Evolutionary conservation across 768 basidiomycete species (phyloP).

Genomic region (Podaxis sp.): DNA sequence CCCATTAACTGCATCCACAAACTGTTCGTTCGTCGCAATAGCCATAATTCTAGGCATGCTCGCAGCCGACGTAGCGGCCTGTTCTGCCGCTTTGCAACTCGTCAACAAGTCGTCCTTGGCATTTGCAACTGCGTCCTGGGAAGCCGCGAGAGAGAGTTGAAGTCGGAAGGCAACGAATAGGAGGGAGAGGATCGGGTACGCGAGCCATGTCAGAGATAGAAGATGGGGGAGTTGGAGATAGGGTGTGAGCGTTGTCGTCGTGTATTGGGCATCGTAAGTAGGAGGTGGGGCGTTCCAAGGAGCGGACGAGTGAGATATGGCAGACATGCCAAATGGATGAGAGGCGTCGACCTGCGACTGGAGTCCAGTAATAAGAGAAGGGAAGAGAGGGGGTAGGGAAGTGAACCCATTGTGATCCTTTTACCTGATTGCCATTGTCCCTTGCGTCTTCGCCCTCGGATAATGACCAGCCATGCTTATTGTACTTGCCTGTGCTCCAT

Average conservation of each 20-base stretch:
- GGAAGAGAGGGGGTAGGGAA: constrained; percentile 14
- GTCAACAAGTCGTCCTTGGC: constrained; percentile 78
- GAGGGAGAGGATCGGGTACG: constrained; percentile 87
- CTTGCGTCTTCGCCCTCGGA: not conserved
- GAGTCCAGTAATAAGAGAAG: constrained; percentile 24
- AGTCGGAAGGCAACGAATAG: constrained; percentile 86
- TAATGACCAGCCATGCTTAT: not conserved
- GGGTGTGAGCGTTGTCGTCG: constrained; percentile 55
- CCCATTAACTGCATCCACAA: constrained; percentile 75
- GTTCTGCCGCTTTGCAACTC: constrained; percentile 83
- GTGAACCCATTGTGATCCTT: constrained; percentile 11
- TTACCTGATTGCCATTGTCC: constrained; percentile 12
- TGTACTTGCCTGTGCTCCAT: not conserved
- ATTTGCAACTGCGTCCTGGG: constrained; percentile 62
- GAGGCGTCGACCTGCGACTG: constrained; percentile 49
- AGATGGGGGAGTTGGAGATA: constrained; percentile 83
- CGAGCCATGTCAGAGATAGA: constrained; percentile 87
- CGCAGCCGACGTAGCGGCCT: constrained; percentile 76
- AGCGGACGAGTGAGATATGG: constrained; percentile 9
- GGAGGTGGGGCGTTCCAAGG: constrained; percentile 48
- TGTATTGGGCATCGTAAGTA: constrained; percentile 48
- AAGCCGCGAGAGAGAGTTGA: constrained; percentile 65
- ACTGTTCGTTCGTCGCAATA: constrained; percentile 76
- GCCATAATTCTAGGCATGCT: constrained; percentile 91
- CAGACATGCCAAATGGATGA: constrained; percentile 25